These are phyloP conservation scores for Beauveria bassiana DNA, from an alignment of 2,329 filamentous ascomycete species.

Conservation along the genomic window DNA sequence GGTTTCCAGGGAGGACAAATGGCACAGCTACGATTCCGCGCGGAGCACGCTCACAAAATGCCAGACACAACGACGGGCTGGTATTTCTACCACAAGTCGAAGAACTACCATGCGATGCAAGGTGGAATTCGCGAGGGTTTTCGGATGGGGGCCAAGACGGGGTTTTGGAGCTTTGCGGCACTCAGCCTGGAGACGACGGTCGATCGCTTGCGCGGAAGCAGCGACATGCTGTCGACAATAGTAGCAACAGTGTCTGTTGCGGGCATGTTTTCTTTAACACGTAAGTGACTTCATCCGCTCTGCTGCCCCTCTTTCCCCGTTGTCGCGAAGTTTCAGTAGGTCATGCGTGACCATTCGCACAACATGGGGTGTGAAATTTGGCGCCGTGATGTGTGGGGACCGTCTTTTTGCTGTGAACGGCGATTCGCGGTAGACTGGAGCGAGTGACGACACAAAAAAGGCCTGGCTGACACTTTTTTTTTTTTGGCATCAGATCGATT, in stretches of 20 bases:
- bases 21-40: slow-evolving; percentile 77
- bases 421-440: background rate
- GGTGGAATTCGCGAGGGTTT: slow-evolving; percentile 73
- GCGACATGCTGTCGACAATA: slow-evolving; percentile 74
- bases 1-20: slow-evolving; percentile 63
- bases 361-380: background rate
- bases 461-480: background rate
- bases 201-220: slow-evolving; percentile 60
- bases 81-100: slow-evolving; percentile 98
- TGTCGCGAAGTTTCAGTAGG: background rate
- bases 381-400: background rate
- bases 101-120: slow-evolving; percentile 81
- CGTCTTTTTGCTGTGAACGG: background rate
- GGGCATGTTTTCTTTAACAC: slow-evolving; percentile 79
- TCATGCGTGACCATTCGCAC: background rate
- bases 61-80: slow-evolving; percentile 77
- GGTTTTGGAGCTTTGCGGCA: slow-evolving; percentile 67
- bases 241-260: slow-evolving; percentile 78
- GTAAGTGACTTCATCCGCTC: slow-evolving; percentile 41
- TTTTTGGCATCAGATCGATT: slow-evolving; percentile 55
- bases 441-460: background rate
- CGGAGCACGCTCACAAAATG: slow-evolving; percentile 92
- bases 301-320: background rate
- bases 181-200: slow-evolving; percentile 79
- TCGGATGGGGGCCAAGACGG: slow-evolving; percentile 63